Conservation (phyloP, 768 basidiomycete species). For the Suillus decipiens region DNA sequence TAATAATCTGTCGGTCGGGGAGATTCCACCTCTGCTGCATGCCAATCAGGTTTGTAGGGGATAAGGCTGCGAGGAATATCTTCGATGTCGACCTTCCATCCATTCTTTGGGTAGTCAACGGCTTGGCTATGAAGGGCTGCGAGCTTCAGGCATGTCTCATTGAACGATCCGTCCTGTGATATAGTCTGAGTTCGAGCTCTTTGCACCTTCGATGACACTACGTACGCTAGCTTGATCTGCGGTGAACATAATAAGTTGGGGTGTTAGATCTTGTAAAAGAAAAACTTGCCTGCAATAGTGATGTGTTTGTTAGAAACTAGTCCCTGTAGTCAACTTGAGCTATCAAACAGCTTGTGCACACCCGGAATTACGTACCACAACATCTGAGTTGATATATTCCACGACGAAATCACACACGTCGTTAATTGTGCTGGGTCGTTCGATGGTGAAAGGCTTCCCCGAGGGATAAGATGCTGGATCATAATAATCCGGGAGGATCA, state of each 20-base stretch:
- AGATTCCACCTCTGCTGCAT: slow-evolving; percentile 55
- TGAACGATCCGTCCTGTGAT: slow-evolving; percentile 59
- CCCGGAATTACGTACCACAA: slow-evolving; percentile 51
- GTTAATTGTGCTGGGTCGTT: slow-evolving; percentile 54
- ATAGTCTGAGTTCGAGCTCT: not conserved
- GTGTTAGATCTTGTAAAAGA: not conserved
- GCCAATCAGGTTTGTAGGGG: slow-evolving; percentile 79
- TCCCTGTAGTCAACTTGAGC: slow-evolving; percentile 45
- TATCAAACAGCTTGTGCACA: not conserved
- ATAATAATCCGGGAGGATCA: slow-evolving; percentile 56
- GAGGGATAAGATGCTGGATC: slow-evolving; percentile 53
- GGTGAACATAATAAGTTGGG: slow-evolving; percentile 1
- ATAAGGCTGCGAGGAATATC: slow-evolving; percentile 58
- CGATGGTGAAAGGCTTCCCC: slow-evolving; percentile 38
- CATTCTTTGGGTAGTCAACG: slow-evolving; percentile 82
- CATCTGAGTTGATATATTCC: slow-evolving; percentile 82
- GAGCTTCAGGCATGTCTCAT: slow-evolving; percentile 55
- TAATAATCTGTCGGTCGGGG: slow-evolving; percentile 69
- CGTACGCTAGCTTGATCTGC: slow-evolving; percentile 72
- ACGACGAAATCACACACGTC: slow-evolving; percentile 82
- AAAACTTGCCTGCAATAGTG: slow-evolving; percentile 61
- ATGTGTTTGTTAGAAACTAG: slow-evolving; percentile 68
- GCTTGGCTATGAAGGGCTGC: slow-evolving; percentile 63
- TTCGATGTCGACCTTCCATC: slow-evolving; percentile 59
- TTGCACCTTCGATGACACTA: not conserved